Evolutionary conservation across 768 basidiomycete genomes (phyloP).

Genomic region (Lepiota brunneoincarnata): DNA sequence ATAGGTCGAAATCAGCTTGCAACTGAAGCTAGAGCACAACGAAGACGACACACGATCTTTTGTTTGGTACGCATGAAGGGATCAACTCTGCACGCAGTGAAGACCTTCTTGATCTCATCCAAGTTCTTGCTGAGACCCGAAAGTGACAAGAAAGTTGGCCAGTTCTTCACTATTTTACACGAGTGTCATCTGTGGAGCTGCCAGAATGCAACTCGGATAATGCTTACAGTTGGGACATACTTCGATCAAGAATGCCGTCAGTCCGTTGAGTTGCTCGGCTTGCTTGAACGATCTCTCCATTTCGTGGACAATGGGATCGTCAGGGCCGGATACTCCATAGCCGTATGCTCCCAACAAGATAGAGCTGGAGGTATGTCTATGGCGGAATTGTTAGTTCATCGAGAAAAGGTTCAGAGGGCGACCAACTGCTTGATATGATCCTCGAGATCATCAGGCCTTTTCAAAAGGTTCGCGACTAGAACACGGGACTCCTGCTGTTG

Average conservation of each 20-base stretch:
- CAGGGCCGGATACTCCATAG: background rate
- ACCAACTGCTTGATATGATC: background rate
- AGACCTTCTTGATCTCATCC: slow-evolving; percentile 1
- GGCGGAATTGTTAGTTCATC: background rate
- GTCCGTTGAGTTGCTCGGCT: background rate
- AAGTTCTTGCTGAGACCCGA: background rate
- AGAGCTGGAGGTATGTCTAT: background rate
- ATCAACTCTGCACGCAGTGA: background rate
- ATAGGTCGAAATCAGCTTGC: background rate
- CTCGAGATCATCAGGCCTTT: background rate
- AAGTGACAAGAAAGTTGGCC: background rate
- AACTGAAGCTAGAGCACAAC: background rate
- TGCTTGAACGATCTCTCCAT: background rate
- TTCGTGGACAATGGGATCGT: background rate
- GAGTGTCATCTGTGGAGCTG: background rate
- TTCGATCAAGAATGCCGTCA: background rate
- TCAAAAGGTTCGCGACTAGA: background rate
- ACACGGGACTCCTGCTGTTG: background rate
- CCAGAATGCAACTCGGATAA: background rate
- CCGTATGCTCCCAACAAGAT: slow-evolving; percentile 1
- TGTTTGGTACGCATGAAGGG: slow-evolving; percentile 3
- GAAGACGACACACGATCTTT: background rate
- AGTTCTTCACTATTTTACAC: background rate
- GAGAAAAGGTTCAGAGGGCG: background rate
- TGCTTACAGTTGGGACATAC: background rate